These are phyloP conservation scores for Cicer judaicum DNA, from an alignment of 306 rosid species.

Conservation along the genomic window DNA sequence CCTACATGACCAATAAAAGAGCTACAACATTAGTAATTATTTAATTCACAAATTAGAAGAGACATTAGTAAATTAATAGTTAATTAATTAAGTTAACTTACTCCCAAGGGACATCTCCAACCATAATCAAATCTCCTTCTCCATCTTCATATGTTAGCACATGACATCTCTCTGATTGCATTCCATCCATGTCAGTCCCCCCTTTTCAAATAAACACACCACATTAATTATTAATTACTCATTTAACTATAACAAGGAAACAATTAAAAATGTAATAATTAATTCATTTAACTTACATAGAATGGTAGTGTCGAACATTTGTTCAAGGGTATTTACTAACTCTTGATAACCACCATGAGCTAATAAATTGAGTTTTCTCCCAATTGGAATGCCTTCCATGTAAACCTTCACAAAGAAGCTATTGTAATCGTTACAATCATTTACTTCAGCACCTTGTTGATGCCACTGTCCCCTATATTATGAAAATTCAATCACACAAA, in stretches of 20 bases:
- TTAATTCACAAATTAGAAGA: slow-evolving; percentile 12
- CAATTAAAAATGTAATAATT: background rate
- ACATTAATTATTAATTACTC: background rate
- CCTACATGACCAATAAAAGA: slow-evolving; percentile 48
- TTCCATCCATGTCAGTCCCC: slow-evolving; percentile 74
- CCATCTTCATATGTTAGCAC: slow-evolving; percentile 84
- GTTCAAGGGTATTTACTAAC: slow-evolving; percentile 68
- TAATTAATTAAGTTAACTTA: slow-evolving; percentile 43
- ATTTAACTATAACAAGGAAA: background rate
- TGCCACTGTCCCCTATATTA: slow-evolving; percentile 52
- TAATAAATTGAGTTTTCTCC: slow-evolving; percentile 71
- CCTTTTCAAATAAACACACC: slow-evolving; percentile 47
- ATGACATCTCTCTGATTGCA: slow-evolving; percentile 64
- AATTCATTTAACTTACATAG: slow-evolving; percentile 47
- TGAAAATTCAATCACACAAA: background rate
- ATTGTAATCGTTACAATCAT: slow-evolving; percentile 47
- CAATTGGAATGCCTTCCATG: slow-evolving; percentile 87
- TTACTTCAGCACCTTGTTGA: slow-evolving; percentile 44
- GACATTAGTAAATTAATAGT: background rate
- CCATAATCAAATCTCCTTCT: slow-evolving; percentile 85
- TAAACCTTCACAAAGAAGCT: slow-evolving; percentile 77
- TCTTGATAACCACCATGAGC: slow-evolving; percentile 65
- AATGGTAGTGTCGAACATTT: slow-evolving; percentile 80
- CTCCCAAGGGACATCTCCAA: slow-evolving; percentile 90
- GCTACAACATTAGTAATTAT: background rate